phyloP scores from a whole-genome alignment of 768 basidiomycete species.

The Auricularia heimuer region DNA sequence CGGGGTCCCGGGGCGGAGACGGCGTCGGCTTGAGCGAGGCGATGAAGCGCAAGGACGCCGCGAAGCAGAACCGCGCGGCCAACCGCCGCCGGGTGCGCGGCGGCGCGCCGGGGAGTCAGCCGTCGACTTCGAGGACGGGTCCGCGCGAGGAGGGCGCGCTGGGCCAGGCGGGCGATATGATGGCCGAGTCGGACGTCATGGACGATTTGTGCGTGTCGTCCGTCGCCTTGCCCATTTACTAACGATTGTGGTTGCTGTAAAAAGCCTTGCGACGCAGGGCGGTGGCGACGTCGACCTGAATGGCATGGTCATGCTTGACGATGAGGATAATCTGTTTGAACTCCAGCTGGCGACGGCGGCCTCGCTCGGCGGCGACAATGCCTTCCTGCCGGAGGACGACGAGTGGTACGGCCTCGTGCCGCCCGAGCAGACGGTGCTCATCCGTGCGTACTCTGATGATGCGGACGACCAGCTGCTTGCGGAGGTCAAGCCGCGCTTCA shows the following conservation, averaged over 20 bases:
- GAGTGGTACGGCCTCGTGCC: slow-evolving; percentile 70
- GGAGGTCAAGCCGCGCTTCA: slow-evolving; percentile 83
- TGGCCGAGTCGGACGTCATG: slow-evolving; percentile 42
- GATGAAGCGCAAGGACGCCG: slow-evolving; percentile 64
- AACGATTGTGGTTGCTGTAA: not conserved
- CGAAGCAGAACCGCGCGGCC: slow-evolving; percentile 45
- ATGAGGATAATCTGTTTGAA: not conserved
- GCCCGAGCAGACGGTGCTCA: slow-evolving; percentile 71
- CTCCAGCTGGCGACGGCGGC: slow-evolving; percentile 7
- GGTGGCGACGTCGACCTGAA: not conserved
- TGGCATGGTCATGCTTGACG: not conserved
- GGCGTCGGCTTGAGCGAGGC: slow-evolving; percentile 52
- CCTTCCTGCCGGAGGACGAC: slow-evolving; percentile 33
- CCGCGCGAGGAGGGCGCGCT: not conserved
- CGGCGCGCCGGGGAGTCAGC: slow-evolving; percentile 36
- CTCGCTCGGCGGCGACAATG: slow-evolving; percentile 29
- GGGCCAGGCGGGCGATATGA: slow-evolving; percentile 24
- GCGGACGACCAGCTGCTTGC: slow-evolving; percentile 80
- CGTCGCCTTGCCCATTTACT: not conserved
- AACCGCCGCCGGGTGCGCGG: slow-evolving; percentile 71
- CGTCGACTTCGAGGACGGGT: not conserved
- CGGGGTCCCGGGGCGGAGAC: not conserved
- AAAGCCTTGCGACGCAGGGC: not conserved
- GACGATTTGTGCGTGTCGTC: slow-evolving; percentile 44
- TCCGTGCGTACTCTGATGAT: slow-evolving; percentile 86